Evolutionary conservation across 2,329 filamentous ascomycete genomes (phyloP).

Genomic region (Ilyonectria robusta): DNA sequence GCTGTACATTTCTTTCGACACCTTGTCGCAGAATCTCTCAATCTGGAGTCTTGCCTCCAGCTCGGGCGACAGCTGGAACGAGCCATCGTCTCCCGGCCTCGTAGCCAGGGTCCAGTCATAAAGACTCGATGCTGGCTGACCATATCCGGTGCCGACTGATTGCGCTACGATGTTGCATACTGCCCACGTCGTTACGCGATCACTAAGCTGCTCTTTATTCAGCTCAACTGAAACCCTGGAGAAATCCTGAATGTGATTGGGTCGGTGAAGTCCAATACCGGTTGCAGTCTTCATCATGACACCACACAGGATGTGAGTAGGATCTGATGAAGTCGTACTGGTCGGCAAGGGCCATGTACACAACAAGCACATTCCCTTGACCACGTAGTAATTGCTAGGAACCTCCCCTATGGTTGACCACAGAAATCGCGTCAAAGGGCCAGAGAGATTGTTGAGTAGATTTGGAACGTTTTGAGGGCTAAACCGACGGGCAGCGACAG

Average conservation of each 20-base stretch:
- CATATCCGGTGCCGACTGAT: constrained; percentile 85
- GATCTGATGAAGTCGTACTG: constrained; percentile 84
- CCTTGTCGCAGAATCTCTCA: constrained; percentile 82
- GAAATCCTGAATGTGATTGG: constrained; percentile 87
- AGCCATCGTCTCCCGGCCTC: constrained; percentile 71
- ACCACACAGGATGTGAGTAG: constrained; percentile 85
- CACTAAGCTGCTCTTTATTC: constrained; percentile 83
- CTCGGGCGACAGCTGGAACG: constrained; percentile 72
- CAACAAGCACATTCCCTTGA: constrained; percentile 84
- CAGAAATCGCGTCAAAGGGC: constrained; percentile 77
- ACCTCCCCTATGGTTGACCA: constrained; percentile 85
- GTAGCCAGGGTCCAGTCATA: constrained; percentile 82
- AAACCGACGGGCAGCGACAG: constrained; percentile 81
- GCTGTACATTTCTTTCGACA: constrained; percentile 84
- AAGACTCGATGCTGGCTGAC: constrained; percentile 82
- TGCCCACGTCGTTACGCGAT: constrained; percentile 86
- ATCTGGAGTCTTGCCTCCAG: constrained; percentile 79
- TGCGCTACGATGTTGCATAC: constrained; percentile 89
- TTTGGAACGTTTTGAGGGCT: constrained; percentile 67
- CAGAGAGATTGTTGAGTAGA: constrained; percentile 77
- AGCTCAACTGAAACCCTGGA: constrained; percentile 81
- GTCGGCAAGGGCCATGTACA: constrained; percentile 88
- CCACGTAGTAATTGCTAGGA: constrained; percentile 83
- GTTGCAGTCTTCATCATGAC: constrained; percentile 92
- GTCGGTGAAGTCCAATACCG: constrained; percentile 85